These are phyloP conservation scores for Wickerhamia fluorescens DNA, from an alignment of 805 yeast species.

Conservation along the genomic window DNA sequence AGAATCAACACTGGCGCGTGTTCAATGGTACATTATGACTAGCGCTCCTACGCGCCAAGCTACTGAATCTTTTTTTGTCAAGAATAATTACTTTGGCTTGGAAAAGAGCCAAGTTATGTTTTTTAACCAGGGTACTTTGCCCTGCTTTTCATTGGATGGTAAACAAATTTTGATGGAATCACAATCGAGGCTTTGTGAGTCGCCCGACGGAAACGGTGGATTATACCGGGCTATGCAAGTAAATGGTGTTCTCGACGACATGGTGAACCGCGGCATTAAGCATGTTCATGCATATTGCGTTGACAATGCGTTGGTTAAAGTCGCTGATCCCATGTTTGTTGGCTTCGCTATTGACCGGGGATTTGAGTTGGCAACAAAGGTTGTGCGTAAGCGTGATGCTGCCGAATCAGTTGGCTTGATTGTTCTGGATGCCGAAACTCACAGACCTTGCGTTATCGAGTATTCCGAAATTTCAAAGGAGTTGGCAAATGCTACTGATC, in stretches of 20 bases:
- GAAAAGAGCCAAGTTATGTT: conserved; percentile 52
- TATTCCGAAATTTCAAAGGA: conserved; percentile 82
- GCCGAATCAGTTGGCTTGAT: conserved; percentile 87
- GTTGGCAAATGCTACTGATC: conserved; percentile 60
- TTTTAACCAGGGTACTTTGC: conserved; percentile 93
- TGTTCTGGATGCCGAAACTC: conserved; percentile 51
- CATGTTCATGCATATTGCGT: conserved; percentile 97
- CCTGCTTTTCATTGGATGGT: conserved; percentile 75
- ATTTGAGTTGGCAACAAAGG: conserved; percentile 83
- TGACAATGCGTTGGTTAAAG: conserved; percentile 84
- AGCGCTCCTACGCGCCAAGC: conserved; percentile 75
- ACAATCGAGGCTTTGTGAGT: conserved; percentile 53
- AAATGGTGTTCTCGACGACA: conserved; percentile 61
- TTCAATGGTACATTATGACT: conserved; percentile 94
- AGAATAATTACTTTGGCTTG: conserved; percentile 68
- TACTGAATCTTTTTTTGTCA: conserved; percentile 65
- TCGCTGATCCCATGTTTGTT: conserved; percentile 86
- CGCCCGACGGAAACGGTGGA: conserved; percentile 99
- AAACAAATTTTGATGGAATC: conserved; percentile 57
- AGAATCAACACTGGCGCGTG: conserved; percentile 16
- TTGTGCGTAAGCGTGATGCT: conserved; percentile 87
- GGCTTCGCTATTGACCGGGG: conserved; percentile 72
- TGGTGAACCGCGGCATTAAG: conserved; percentile 59
- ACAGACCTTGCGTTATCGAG: conserved; percentile 85
- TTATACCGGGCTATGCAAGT: conserved; percentile 74